phyloP scores from a whole-genome alignment of 169 alveolate genomes.

The Eimeria sp. region DNA sequence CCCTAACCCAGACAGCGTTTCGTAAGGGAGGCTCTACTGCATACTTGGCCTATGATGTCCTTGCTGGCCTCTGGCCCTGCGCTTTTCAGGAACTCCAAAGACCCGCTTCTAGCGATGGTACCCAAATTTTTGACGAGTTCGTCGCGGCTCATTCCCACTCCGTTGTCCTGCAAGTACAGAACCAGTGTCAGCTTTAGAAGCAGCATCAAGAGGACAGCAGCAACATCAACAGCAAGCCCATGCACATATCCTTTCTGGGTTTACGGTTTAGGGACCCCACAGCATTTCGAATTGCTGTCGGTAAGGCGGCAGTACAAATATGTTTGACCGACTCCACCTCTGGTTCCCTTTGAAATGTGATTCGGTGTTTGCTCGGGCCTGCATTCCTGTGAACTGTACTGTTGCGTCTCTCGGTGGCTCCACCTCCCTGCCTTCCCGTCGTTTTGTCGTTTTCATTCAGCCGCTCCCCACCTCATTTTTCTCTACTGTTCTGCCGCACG shows the following conservation, averaged over 20 bases:
- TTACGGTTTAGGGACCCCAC: no score
- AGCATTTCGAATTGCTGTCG: background rate
- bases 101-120: conserved; percentile 99
- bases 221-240: background rate
- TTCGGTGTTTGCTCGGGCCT: background rate
- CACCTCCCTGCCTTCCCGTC: background rate
- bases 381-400: background rate
- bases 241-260: no score
- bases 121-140: conserved; percentile 98
- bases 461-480: background rate
- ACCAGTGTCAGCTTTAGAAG: background rate
- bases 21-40: background rate
- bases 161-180: conserved; percentile 95
- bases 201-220: background rate
- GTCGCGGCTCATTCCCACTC: conserved; percentile 99
- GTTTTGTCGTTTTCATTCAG: background rate
- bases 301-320: background rate
- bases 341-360: background rate
- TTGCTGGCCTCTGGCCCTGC: conserved; percentile 87
- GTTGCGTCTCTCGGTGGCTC: background rate
- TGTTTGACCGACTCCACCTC: background rate
- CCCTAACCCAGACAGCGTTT: no score
- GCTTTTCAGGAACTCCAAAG: conserved; percentile 94
- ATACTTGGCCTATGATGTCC: conserved; percentile 84
- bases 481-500: background rate